Base-by-base conservation (phyloP, 169 alveolate species). In the Plasmodium inui region DNA sequence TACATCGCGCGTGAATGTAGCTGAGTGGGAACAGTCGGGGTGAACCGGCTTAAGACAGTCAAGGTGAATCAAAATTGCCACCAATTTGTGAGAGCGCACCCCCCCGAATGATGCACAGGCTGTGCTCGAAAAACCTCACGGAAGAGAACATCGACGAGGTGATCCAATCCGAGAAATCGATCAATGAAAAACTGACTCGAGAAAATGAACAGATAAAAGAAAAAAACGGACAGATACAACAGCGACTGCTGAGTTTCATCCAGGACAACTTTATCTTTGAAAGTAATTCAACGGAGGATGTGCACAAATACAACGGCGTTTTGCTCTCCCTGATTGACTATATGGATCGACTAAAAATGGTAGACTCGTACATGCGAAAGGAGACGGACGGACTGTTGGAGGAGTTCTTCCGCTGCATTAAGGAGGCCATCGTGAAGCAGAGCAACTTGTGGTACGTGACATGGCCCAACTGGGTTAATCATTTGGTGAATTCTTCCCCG, bases 191-290 rank as follows among this genome's bases (percentile, higher is more conserved):
- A 8, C 81, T 88, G 70, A 55, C 19, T 57, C 28, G 12, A 0
- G 86, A 88, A 74, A 88, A 88, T 88, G 88, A 88, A 78, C 14
- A 76, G 41, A 76, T 88, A 57, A 88, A 88, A 76, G 93, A 76
- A 74, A 55, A 78, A n/a, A 88, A 88, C 32, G 30, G 80, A 26
- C n/a, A 76, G 67, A 88, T 88, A 76, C 88, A 76, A 32, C 17
- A 57, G 7, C 39, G 71, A 78, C 70, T 88, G 71, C 78, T 88
- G n/a, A 53, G 61, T 10, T 88, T 53, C 61, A 57, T 88, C 30
- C 82, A 88, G 71, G 85, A 61, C 19, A 86, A 55, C 30, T 76
- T 88, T 55, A 46, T 30, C 14, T 88, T 57, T 57, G 88, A 88
- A 74, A 78, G 82, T 37, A 41, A 57, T 32, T 34, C 81, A 26